Evolutionary conservation across 805 yeast genomes (phyloP).

Genomic region (Candida arabinofermentans): DNA sequence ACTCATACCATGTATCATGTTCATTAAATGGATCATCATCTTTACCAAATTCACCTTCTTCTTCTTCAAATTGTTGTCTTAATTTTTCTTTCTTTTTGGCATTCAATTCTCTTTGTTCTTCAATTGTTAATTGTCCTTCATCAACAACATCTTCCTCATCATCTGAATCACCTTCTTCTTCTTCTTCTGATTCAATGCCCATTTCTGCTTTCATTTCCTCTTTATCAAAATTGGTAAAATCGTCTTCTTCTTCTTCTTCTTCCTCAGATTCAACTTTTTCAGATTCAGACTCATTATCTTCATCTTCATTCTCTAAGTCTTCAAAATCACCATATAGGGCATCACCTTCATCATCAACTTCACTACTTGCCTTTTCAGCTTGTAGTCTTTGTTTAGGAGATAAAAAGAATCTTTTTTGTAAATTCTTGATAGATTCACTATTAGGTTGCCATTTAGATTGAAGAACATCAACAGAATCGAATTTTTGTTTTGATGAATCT

Average conservation of each 20-base stretch:
- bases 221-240: conserved; percentile 52
- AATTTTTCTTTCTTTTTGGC: conserved; percentile 88
- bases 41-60: conserved; percentile 69
- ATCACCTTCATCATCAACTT: conserved; percentile 38
- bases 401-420: conserved; percentile 47
- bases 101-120: conserved; percentile 72
- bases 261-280: conserved; percentile 28
- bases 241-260: conserved; percentile 40
- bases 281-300: conserved; percentile 29
- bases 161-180: conserved; percentile 34
- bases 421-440: conserved; percentile 35
- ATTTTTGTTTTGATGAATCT: conserved; percentile 34
- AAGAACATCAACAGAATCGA: conserved; percentile 40
- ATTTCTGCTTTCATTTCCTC: conserved; percentile 42
- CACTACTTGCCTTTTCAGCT: conserved; percentile 25
- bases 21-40: conserved; percentile 64
- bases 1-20: conserved; percentile 96
- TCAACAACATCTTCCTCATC: conserved; percentile 41
- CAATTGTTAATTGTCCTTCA: conserved; percentile 48
- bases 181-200: conserved; percentile 30
- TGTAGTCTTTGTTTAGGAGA: conserved; percentile 46
- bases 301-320: conserved; percentile 23
- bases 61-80: conserved; percentile 85
- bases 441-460: conserved; percentile 39
- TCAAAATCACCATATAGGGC: conserved; percentile 46